Base-by-base conservation (phyloP, 1,284 basidiomycete genomes). In the Tausonia pullulans region DNA sequence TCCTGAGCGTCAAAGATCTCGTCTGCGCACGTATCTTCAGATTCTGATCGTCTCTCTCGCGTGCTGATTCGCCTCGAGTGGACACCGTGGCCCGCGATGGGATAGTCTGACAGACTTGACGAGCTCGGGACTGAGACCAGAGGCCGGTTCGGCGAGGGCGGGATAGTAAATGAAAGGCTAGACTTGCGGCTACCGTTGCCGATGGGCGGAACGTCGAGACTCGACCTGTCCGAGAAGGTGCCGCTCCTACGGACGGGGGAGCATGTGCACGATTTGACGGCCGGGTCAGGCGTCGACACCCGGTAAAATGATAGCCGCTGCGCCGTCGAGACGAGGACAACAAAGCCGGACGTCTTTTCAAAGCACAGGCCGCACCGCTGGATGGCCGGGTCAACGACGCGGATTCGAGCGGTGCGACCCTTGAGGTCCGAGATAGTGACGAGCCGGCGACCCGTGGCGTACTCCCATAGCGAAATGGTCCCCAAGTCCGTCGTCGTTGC, bases 91-190 rank as follows among this genome's bases (percentile, higher is more conserved):
- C 51, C 56, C 4, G 49, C 52, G 27, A 63, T 60, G n/a, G 62
- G 57, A 46, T 63, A 63, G 50, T 63, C 62, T 16, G 62, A 58
- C 14, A 63, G 57, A n/a, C 39, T 55, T 16, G 62, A 63, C 45
- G 46, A 39, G 48, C n/a, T 44, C n/a, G 58, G 56, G 6, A 44
- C 3, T 2, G 59, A 54, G 10, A 54, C 40, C n/a, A 60, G n/a
- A 44, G 48, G 46, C 10, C 50, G 46, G 58, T 53, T 44, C 1
- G 54, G 43, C 41, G 48, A 55, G 16, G 63, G 58, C 3, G 58
- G 57, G 16, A 45, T 6, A 5, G 58, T 52, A 39, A 53, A 54
- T 46, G 58, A 8, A 10, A 43, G 3, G n/a, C 51, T 8, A 11
- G 62, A 58, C 6, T 52, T n/a, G 50, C 62, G 56, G 39, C 5